Percentiles rank a stretch among this genome's conserved stretches.
These are phyloP conservation scores for Pyrenophora teres DNA, from an alignment of 2,329 filamentous ascomycete genomes.

Conservation along the genomic window DNA sequence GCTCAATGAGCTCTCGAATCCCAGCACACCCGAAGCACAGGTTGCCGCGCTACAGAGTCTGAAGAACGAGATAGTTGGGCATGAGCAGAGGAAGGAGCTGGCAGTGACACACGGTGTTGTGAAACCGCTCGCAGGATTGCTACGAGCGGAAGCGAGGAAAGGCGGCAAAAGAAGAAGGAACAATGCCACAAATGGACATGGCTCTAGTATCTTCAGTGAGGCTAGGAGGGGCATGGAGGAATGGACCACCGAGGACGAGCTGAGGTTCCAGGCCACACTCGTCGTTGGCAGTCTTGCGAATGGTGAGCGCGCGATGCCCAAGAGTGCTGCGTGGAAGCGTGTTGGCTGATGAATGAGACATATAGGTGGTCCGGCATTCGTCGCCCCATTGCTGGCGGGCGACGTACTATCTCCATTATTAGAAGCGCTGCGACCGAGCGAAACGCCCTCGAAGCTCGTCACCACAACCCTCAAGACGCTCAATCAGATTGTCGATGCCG, in stretches of 20 bases:
- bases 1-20: constrained; percentile 46
- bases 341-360: constrained; percentile 23
- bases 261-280: constrained; percentile 78
- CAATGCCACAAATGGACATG: constrained; percentile 41
- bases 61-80: constrained; percentile 89
- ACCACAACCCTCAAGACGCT: constrained; percentile 76
- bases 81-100: constrained; percentile 81
- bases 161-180: constrained; percentile 54
- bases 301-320: constrained; percentile 59
- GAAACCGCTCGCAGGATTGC: constrained; percentile 61
- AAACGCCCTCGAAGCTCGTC: constrained; percentile 68
- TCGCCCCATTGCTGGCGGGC: constrained; percentile 72
- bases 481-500: constrained; percentile 70
- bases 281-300: constrained; percentile 84
- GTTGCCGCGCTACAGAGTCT: constrained; percentile 68
- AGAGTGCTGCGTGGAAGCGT: background rate
- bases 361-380: constrained; percentile 77
- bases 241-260: constrained; percentile 67
- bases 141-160: constrained; percentile 53
- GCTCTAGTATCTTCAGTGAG: constrained; percentile 14
- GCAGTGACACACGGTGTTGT: constrained; percentile 74
- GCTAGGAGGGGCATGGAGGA: constrained; percentile 21
- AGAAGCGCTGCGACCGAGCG: constrained; percentile 67
- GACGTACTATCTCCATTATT: constrained; percentile 72
- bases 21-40: constrained; percentile 47